Conservation (phyloP, 1,284 basidiomycete species). For the Ustilago shanxiensis region DNA sequence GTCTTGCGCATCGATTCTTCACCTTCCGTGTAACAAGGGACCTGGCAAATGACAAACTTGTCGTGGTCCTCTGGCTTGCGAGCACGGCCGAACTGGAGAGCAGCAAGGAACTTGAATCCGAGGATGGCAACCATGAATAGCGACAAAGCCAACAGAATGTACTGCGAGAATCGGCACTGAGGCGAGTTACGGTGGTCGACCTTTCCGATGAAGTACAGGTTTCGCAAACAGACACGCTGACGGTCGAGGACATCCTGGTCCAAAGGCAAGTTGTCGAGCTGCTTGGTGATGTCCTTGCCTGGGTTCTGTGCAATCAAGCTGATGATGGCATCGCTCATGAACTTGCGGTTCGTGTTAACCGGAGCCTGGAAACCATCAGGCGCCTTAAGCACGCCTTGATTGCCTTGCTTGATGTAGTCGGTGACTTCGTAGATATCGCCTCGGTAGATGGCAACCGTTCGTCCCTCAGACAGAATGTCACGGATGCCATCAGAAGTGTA, state of each 20-base stretch:
- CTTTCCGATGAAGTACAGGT: conserved; percentile 90
- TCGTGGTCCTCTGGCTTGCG: conserved; percentile 95
- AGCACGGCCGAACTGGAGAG: conserved; percentile 85
- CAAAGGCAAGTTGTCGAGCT: conserved; percentile 78
- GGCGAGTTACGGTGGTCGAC: conserved; percentile 91
- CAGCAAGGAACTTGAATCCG: conserved; percentile 97
- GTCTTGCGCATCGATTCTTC: conserved; percentile 87
- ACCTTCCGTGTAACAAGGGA: conserved; percentile 97
- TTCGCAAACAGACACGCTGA: conserved; percentile 89
- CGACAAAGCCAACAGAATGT: conserved; percentile 90
- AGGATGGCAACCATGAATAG: conserved; percentile 95
- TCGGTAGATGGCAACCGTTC: conserved; percentile 84
- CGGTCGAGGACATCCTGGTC: conserved; percentile 78
- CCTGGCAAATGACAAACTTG: conserved; percentile 98
- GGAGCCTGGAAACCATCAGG: conserved; percentile 79
- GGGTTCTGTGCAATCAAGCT: conserved; percentile 85
- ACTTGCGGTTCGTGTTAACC: conserved; percentile 74
- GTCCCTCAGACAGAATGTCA: conserved; percentile 76
- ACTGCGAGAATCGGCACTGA: conserved; percentile 90
- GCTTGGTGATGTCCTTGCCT: conserved; percentile 87
- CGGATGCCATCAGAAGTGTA: conserved; percentile 84
- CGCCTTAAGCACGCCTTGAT: conserved; percentile 72
- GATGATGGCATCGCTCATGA: conserved; percentile 83
- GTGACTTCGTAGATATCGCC: conserved; percentile 89
- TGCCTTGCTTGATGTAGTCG: conserved; percentile 75